These are phyloP conservation scores for Yamagishiella unicocca DNA, from an alignment of 139 green algal species.

Conservation along the genomic window DNA sequence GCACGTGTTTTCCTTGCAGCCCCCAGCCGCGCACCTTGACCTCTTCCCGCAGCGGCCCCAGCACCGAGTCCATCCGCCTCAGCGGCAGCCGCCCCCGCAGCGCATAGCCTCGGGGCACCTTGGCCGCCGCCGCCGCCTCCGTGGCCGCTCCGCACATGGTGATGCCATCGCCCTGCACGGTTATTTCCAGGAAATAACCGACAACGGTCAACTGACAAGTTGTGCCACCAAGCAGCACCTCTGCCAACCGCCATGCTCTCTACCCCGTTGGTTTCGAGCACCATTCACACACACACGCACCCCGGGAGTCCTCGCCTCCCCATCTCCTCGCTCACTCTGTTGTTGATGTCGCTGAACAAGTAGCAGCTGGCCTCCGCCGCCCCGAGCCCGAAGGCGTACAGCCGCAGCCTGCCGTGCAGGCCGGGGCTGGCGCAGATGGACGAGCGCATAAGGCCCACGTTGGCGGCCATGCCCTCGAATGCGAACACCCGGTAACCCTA, in stretches of 20 bases:
- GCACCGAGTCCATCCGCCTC: constrained; percentile 2
- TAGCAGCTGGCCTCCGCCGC: constrained; percentile 5
- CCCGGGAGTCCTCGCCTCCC: too few relatives aligned
- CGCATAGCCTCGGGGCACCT: constrained; percentile 23
- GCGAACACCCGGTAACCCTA: constrained; percentile 45
- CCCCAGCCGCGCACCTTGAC: background rate
- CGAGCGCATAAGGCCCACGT: constrained; percentile 40
- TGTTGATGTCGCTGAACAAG: constrained; percentile 48
- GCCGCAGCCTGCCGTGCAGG: constrained; percentile 5
- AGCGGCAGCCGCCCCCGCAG: constrained; percentile 16
- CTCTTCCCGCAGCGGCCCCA: background rate
- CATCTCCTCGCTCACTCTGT: constrained; percentile 13
- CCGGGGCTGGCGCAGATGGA: constrained; percentile 35
- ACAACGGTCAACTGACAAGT: too few relatives aligned
- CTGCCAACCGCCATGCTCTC: too few relatives aligned
- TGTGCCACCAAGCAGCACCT: too few relatives aligned
- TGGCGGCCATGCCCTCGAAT: constrained; percentile 56
- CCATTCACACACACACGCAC: too few relatives aligned
- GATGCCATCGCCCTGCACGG: constrained; percentile 49
- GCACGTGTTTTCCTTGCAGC: too few relatives aligned
- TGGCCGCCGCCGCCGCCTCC: background rate
- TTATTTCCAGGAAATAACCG: too few relatives aligned
- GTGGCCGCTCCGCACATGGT: constrained; percentile 20
- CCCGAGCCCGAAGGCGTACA: constrained; percentile 34
- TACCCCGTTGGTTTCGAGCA: too few relatives aligned